Percentiles rank a stretch among this genome's conserved stretches.
Conservation (phyloP, 257 asterid species). For the Solanum pimpinellifolium region DNA sequence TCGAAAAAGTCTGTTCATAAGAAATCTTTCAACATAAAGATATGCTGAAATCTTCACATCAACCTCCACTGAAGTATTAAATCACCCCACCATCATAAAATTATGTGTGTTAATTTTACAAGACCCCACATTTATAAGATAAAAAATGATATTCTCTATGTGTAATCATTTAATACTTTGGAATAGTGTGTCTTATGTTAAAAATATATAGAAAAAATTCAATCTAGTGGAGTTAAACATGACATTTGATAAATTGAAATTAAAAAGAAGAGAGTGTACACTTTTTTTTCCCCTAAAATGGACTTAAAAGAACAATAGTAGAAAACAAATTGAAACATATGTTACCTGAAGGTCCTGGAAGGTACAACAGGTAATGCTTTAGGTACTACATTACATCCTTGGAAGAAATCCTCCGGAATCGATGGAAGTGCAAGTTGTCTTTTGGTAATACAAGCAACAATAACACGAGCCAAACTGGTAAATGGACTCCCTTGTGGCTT, state of each 20-base stretch:
- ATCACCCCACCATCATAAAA: not conserved
- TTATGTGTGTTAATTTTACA: not conserved
- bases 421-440: not conserved
- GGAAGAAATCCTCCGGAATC: not conserved
- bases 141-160: not conserved
- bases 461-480: conserved; percentile 1
- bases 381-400: not conserved
- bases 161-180: not conserved
- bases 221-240: not conserved
- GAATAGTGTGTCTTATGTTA: not conserved
- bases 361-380: not conserved
- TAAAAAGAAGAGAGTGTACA: not conserved
- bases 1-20: not conserved
- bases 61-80: not conserved
- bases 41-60: not conserved
- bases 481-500: conserved; percentile 13
- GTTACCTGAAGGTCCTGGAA: conserved; percentile 1
- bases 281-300: rapidly evolving
- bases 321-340: not conserved
- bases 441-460: conserved; percentile 5
- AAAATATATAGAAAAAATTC: not conserved
- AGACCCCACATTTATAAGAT: not conserved
- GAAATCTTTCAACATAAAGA: not conserved
- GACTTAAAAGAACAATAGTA: not conserved
- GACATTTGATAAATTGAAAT: no score